A percentile compares a stretch with the other conserved stretches of the same genome.
Conservation (phyloP, 352 stramenopile genomes). For the Pythium monospermum region DNA sequence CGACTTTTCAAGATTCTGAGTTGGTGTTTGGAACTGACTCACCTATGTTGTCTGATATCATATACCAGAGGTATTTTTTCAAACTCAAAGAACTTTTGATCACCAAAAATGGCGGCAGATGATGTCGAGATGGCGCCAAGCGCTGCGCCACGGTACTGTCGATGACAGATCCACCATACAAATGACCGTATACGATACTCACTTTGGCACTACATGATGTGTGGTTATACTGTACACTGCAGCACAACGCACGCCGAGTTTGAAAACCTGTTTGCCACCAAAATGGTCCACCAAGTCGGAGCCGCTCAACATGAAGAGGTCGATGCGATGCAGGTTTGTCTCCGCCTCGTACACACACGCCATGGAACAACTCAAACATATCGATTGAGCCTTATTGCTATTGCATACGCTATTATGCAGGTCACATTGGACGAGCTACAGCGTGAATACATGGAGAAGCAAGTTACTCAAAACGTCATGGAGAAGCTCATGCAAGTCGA, state of each 20-base stretch:
- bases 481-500: slow-evolving; percentile 68
- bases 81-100: slow-evolving; percentile 9
- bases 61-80: slow-evolving; percentile 8
- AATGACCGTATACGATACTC: too few relatives aligned
- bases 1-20: slow-evolving; percentile 18
- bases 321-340: slow-evolving; percentile 16
- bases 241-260: slow-evolving; percentile 28
- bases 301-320: slow-evolving; percentile 14
- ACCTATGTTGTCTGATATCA: slow-evolving; percentile 12
- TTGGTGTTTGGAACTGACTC: background rate
- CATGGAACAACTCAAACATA: too few relatives aligned
- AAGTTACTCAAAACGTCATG: slow-evolving; percentile 68
- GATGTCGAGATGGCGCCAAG: slow-evolving; percentile 20
- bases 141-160: slow-evolving; percentile 1
- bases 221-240: too few relatives aligned
- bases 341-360: too few relatives aligned
- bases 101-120: slow-evolving; percentile 24
- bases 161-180: too few relatives aligned
- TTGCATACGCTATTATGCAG: too few relatives aligned
- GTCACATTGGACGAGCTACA: slow-evolving; percentile 37
- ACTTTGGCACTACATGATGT: too few relatives aligned
- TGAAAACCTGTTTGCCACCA: slow-evolving; percentile 38
- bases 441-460: slow-evolving; percentile 49
- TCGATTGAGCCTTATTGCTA: too few relatives aligned
- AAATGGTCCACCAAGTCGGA: slow-evolving; percentile 17